Base-by-base conservation (phyloP, 192 early-diverging fungal genomes). In the Backusella australiensis region DNA sequence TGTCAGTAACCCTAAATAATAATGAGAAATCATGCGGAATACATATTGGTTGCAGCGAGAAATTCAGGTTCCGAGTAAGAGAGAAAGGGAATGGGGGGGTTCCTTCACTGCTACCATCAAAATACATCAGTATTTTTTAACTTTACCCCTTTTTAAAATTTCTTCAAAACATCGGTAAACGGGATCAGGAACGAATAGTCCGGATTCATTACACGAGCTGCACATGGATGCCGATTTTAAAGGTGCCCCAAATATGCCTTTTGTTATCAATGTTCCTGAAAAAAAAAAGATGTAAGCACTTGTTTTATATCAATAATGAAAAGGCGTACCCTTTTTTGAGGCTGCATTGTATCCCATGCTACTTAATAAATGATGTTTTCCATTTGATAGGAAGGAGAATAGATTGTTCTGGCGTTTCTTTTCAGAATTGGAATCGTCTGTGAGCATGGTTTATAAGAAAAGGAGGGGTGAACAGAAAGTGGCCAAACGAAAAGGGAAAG, bases 141-240 rank as follows among this genome's bases (percentile, higher is more conserved):
- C 15, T 46, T 29, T 75, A 75, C 78, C 80, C 72, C 80, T 49
- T 66, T 76, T 59, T 65, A 75, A 36, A 42, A 82, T 77, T 41
- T 82, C 80, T n/a, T 56, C 49, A 68, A 78, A 77, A 29, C 80
- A 82, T 12, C 56, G 63, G 32, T 78, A 38, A 5, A 82, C 80
- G 34, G 72, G 72, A 19, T 74, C 68, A 66, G 80, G 80, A 29
- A 82, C 73, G 6, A 56, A 52, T 72, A 77, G 56, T 1, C 73
- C 75, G 46, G 46, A 65, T 26, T 26, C 17, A 34, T 67, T 78
- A 9, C 73, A 42, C 29, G 77, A 74, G 39, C 77, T 73, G 49
- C 73, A 78, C 39, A 74, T 44, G 34, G 77, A 67, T 15, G 72
- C 77, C 35, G 77, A 73, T 77, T 77, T 72, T 11, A 79, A 56